Evolutionary conservation across 805 yeast species (phyloP).

Genomic region (Metschnikowia kunwiensis): DNA sequence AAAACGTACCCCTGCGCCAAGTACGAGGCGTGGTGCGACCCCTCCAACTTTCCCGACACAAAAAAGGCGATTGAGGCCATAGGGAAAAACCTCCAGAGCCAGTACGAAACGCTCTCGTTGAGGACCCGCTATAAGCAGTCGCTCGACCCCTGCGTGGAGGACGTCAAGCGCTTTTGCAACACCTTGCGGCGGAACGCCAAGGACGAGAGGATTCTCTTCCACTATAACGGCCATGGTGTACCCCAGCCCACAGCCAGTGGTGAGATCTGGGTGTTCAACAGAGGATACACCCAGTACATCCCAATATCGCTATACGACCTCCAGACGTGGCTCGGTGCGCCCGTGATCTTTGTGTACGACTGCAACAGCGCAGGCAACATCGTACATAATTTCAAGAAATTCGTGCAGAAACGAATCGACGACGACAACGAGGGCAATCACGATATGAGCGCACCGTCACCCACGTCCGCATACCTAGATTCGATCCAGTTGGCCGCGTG

Average conservation of each 20-base stretch:
- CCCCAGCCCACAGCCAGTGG: slow-evolving; percentile 96
- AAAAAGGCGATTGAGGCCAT: slow-evolving; percentile 89
- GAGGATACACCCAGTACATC: slow-evolving; percentile 96
- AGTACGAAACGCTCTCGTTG: slow-evolving; percentile 84
- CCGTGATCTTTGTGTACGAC: slow-evolving; percentile 91
- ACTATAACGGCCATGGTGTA: slow-evolving; percentile 97
- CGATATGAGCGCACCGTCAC: slow-evolving; percentile 53
- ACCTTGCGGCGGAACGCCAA: slow-evolving; percentile 86
- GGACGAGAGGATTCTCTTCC: slow-evolving; percentile 89
- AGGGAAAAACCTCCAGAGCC: slow-evolving; percentile 82
- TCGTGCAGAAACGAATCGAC: slow-evolving; percentile 84
- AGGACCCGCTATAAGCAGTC: slow-evolving; percentile 88
- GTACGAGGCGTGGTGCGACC: slow-evolving; percentile 92
- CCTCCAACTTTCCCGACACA: slow-evolving; percentile 73
- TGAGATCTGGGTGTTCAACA: slow-evolving; percentile 96
- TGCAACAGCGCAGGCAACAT: slow-evolving; percentile 94
- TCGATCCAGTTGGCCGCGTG: slow-evolving; percentile 95
- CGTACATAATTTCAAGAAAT: slow-evolving; percentile 81
- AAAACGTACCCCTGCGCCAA: slow-evolving; percentile 92
- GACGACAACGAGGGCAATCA: slow-evolving; percentile 70
- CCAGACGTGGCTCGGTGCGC: slow-evolving; percentile 98
- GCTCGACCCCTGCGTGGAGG: slow-evolving; percentile 93
- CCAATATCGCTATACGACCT: slow-evolving; percentile 94
- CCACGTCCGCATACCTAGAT: slow-evolving; percentile 69
- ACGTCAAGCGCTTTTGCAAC: slow-evolving; percentile 85